Evolutionary conservation across 805 yeast species (phyloP), one percentile per base, ranked within the genome.

Genomic region (Wickerhamomyces xylosicus): DNA sequence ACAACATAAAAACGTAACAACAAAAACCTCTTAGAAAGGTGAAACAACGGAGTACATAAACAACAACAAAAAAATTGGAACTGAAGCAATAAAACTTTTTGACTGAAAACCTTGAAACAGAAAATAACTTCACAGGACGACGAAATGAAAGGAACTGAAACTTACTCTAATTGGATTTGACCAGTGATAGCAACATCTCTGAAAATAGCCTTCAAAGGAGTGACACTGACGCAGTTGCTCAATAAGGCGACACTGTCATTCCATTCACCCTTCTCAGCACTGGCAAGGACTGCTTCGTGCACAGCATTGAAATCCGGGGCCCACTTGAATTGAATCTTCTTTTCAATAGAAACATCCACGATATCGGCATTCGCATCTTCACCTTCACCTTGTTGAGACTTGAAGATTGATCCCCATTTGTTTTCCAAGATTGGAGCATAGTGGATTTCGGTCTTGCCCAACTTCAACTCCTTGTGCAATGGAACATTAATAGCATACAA

Each of bases 401-500:
- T 51, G 16, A 76, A 85, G 8, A 84, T 70, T 0, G 85, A 69
- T 2, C 71, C 67, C 97, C 97, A 92, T 47, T 67, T 62, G 59
- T 90, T 90, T 40, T 77, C 75, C 54, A 86, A 67, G 37, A 90
- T 75, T n/a, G 94, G 89, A 3, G 94, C 79, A 57, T 73, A 85
- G 41, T 68, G 56, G 31, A 82, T 72, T 49, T 73, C 79, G 2
- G 95, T 82, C 14, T 62, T 44, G 3, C 71, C 69, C n/a, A 66
- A 49, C 43, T 69, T 61, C 36, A 85, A 63, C 7, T 64, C 59
- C 3, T 66, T 68, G n/a, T 64, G 61, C 34, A 92, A 63, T 3
- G 98, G 97, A 4, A 92, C 71, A 55, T 90, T 92, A 21, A 92
- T 66, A n/a, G 86, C 69, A 58, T 81, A 90, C 31, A 90, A 58